Evolutionary conservation across 177 flowering plant genomes (phyloP).

Genomic region (Vitis hybrid): DNA sequence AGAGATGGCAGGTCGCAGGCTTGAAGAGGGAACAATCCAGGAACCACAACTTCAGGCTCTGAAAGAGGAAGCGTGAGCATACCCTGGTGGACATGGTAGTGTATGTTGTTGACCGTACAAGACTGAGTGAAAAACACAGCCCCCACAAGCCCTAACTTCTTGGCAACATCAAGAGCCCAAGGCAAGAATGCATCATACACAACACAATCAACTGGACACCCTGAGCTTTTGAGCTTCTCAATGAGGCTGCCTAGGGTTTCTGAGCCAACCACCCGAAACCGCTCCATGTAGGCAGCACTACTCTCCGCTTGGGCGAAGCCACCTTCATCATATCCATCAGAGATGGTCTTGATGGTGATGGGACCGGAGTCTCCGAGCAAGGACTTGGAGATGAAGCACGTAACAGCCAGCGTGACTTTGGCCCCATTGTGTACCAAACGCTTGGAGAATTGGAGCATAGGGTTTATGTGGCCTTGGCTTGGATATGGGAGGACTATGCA

Average conservation of each 20-base stretch:
- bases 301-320: slow-evolving; percentile 6
- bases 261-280: slow-evolving; percentile 5
- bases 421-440: slow-evolving; percentile 22
- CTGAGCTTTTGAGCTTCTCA: neutral
- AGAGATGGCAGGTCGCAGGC: slow-evolving; percentile 21
- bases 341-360: slow-evolving; percentile 22
- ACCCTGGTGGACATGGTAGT: slow-evolving; percentile 12
- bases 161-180: slow-evolving; percentile 18
- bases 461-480: slow-evolving; percentile 31
- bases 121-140: slow-evolving; percentile 11
- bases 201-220: slow-evolving; percentile 3
- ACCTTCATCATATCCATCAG: slow-evolving; percentile 28
- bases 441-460: slow-evolving; percentile 32
- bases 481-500: slow-evolving; percentile 24
- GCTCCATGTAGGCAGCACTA: neutral
- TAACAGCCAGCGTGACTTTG: slow-evolving; percentile 22
- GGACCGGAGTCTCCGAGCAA: neutral
- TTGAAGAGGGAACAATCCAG: slow-evolving; percentile 21
- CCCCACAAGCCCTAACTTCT: slow-evolving; percentile 9
- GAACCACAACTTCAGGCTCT: neutral
- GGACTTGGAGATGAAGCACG: slow-evolving; percentile 19
- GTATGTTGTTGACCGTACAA: slow-evolving; percentile 10
- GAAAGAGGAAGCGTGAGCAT: slow-evolving; percentile 15
- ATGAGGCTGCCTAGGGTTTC: slow-evolving; percentile 2
- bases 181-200: slow-evolving; percentile 14